These are phyloP conservation scores for Alternaria sp. DNA, from an alignment of 2,329 filamentous ascomycete genomes.

Conservation along the genomic window DNA sequence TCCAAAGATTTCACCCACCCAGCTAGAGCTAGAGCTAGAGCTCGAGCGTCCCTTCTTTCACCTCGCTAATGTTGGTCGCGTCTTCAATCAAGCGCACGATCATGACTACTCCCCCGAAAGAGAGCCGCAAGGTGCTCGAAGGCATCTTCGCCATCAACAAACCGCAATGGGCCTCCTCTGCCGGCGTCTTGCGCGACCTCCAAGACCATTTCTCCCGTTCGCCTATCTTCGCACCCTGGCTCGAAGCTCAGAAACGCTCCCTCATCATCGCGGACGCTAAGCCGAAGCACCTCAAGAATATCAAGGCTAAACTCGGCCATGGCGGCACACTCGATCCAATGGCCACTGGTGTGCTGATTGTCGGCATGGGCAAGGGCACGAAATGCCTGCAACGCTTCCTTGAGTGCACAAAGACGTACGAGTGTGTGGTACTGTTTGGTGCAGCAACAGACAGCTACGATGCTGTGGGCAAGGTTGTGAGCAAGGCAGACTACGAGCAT, in stretches of 20 bases:
- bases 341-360: slow-evolving; percentile 89
- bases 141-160: slow-evolving; percentile 87
- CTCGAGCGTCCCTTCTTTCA: slow-evolving; percentile 1
- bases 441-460: slow-evolving; percentile 95
- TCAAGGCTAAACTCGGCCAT: slow-evolving; percentile 90
- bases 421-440: slow-evolving; percentile 87
- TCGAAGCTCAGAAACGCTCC: slow-evolving; percentile 68
- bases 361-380: slow-evolving; percentile 87
- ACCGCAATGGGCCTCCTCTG: slow-evolving; percentile 84
- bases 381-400: slow-evolving; percentile 83
- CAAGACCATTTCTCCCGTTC: slow-evolving; percentile 87
- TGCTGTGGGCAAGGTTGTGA: slow-evolving; percentile 81
- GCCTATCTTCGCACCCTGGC: slow-evolving; percentile 77
- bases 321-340: slow-evolving; percentile 94
- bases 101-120: slow-evolving; percentile 39
- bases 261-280: slow-evolving; percentile 65
- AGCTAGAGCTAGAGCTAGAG: background rate
- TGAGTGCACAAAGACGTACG: slow-evolving; percentile 91
- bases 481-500: slow-evolving; percentile 77
- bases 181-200: slow-evolving; percentile 87
- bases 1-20: slow-evolving; percentile 11
- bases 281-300: slow-evolving; percentile 60
- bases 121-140: slow-evolving; percentile 62
- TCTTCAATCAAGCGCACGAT: slow-evolving; percentile 21
- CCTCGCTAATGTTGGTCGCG: slow-evolving; percentile 33